Base-by-base conservation (phyloP, 225 moss, liverwort and hornwort genomes). In the Marchantia polymorpha region DNA sequence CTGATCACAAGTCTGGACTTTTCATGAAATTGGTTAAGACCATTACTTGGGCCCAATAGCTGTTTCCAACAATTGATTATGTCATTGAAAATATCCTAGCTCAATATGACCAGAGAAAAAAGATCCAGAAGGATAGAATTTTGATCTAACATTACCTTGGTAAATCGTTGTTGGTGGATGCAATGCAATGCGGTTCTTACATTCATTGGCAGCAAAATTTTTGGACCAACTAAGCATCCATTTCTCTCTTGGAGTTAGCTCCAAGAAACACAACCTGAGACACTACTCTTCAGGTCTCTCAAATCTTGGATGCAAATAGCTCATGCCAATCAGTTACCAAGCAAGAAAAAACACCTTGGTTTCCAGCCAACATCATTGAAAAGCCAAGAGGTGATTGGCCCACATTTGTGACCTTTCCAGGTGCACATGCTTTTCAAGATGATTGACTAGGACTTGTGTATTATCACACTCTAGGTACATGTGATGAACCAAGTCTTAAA, bases 31-130 rank as follows among this genome's bases (percentile, higher is more conserved):
- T 79, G 52, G 79, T 70, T 12, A 7, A 53, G 52, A 16, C 70
- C 10, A 23, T 79, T n/a, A 69, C n/a, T 10, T 81, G 75, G 81
- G 81, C 74, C 22, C 23, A 75, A 75, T 1, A 50, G 27, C 7
- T 72, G 7, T 75, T 19, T 39, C 64, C 65, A 14, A 1, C 51
- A 1, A 27, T 65, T 50, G 74, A 20, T 82, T 49, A 17, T n/a
- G n/a, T n/a, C n/a, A n/a, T n/a, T n/a, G n/a, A n/a, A n/a, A n/a
- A n/a, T n/a, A n/a, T n/a, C n/a, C n/a, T n/a, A n/a, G n/a, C n/a
- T n/a, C n/a, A n/a, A n/a, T n/a, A n/a, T n/a, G n/a, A n/a, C n/a
- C n/a, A 79, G 20, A 26, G 54, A n/a, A 0, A 19, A 7, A 58
- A 12, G 22, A 53, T 64, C 3, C 23, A 81, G 53, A 17, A 65